Conservation (phyloP, 352 stramenopile genomes). For the Pythium vanterpoolii region DNA sequence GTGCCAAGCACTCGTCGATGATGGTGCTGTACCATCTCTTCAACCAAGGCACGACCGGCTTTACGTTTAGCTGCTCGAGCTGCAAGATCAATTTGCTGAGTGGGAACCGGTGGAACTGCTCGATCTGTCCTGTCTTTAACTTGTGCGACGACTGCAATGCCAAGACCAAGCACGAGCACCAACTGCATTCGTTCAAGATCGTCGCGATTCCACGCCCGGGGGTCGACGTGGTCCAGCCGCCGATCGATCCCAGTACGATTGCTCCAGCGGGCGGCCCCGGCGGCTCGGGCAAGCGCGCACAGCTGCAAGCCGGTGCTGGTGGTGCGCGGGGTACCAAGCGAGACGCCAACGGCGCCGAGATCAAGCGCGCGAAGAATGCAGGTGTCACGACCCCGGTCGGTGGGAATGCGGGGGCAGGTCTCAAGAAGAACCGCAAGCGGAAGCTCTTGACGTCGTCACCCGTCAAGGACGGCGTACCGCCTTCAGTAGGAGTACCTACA, state of each 20-base stretch:
- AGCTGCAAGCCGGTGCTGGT: conserved; percentile 27
- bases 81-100: conserved; percentile 94
- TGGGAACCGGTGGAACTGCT: conserved; percentile 95
- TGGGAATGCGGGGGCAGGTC: conserved; percentile 13
- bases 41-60: conserved; percentile 92
- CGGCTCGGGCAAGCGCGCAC: conserved; percentile 21
- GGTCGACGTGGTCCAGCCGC: conserved; percentile 33
- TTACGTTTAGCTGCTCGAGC: conserved; percentile 94
- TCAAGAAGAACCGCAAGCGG: conserved; percentile 55
- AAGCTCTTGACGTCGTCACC: conserved; percentile 57
- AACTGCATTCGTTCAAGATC: conserved; percentile 93
- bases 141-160: conserved; percentile 93
- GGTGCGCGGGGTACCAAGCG: conserved; percentile 28
- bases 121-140: conserved; percentile 95
- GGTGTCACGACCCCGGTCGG: conserved; percentile 10
- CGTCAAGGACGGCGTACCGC: conserved; percentile 2
- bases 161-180: conserved; percentile 92
- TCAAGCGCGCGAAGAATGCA: conserved; percentile 25
- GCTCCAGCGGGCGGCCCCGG: conserved; percentile 13
- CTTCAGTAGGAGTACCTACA: neutral
- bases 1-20: conserved; percentile 89
- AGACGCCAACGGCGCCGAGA: conserved; percentile 23
- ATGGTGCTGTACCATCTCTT: conserved; percentile 90
- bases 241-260: conserved; percentile 23
- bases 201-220: conserved; percentile 74